phyloP scores from a whole-genome alignment of 2,329 filamentous ascomycete genomes.

The Triangularia setosa region DNA sequence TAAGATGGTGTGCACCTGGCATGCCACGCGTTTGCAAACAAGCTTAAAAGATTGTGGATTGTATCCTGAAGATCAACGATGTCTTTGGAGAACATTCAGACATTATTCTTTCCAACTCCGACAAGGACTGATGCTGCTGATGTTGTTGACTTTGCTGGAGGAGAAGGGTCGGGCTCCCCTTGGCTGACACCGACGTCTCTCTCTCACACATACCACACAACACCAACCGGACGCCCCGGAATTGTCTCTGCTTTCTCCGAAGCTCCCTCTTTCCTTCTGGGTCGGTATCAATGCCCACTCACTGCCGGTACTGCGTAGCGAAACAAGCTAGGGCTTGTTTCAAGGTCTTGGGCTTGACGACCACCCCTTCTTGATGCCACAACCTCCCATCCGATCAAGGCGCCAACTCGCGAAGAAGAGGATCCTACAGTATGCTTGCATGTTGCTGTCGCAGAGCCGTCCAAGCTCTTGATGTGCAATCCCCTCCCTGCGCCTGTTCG shows the following conservation, averaged over 20 bases:
- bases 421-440: not conserved
- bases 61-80: not conserved
- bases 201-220: not conserved
- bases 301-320: not conserved
- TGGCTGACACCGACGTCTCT: not conserved
- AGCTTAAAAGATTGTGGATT: constrained; percentile 11
- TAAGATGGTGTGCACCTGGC: constrained; percentile 17
- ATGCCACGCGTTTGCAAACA: constrained; percentile 5
- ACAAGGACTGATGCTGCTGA: not conserved
- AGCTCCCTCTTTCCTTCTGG: not conserved
- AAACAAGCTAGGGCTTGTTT: constrained; percentile 1
- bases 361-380: not conserved
- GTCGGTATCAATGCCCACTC: not conserved
- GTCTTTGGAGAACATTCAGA: not conserved
- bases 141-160: not conserved
- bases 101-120: not conserved
- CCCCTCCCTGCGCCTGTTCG: not conserved
- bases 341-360: not conserved
- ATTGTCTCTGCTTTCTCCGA: not conserved
- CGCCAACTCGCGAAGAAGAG: not conserved
- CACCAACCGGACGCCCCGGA: not conserved
- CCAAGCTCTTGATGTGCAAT: not conserved
- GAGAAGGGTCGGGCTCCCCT: not conserved
- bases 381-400: not conserved
- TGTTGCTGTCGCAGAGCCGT: not conserved